Evolutionary conservation across 1,284 basidiomycete genomes (phyloP).

Genomic region (Boletus putidus): DNA sequence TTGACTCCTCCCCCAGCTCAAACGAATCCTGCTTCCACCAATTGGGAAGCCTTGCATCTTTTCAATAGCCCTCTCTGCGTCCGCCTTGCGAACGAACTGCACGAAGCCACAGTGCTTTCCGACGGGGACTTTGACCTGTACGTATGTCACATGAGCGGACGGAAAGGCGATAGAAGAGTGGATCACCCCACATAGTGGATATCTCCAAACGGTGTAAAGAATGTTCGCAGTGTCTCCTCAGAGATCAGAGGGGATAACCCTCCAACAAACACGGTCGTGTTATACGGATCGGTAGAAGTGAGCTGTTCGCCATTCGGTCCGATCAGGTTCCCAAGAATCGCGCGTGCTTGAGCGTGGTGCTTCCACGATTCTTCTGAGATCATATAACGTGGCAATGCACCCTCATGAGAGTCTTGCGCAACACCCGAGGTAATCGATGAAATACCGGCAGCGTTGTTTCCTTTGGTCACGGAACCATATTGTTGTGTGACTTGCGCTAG

Average conservation of each 20-base stretch:
- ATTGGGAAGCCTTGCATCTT: constrained; percentile 96
- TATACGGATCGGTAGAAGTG: constrained; percentile 84
- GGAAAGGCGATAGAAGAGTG: constrained; percentile 3
- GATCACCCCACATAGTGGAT: constrained; percentile 76
- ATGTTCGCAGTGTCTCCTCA: constrained; percentile 83
- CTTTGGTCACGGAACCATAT: constrained; percentile 43
- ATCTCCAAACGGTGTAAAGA: constrained; percentile 88
- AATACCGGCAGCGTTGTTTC: constrained; percentile 34
- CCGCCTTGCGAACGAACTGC: constrained; percentile 88
- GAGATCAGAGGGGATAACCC: constrained; percentile 83
- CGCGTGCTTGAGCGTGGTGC: constrained; percentile 75
- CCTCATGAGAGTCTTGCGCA: constrained; percentile 44
- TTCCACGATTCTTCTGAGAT: constrained; percentile 77
- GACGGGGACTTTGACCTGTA: constrained; percentile 89
- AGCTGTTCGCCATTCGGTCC: constrained; percentile 82
- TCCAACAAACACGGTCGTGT: constrained; percentile 91
- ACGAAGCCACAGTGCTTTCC: constrained; percentile 97
- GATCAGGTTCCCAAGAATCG: constrained; percentile 75
- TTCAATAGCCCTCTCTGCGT: constrained; percentile 90
- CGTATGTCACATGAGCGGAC: constrained; percentile 15
- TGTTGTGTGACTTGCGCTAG: constrained; percentile 51
- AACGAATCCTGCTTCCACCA: constrained; percentile 83
- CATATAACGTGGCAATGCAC: constrained; percentile 49
- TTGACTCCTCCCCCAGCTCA: constrained; percentile 93
- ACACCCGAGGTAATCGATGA: constrained; percentile 45